Base-by-base conservation (phyloP, 805 yeast species). In the Saccharomyces kudriavzevii region DNA sequence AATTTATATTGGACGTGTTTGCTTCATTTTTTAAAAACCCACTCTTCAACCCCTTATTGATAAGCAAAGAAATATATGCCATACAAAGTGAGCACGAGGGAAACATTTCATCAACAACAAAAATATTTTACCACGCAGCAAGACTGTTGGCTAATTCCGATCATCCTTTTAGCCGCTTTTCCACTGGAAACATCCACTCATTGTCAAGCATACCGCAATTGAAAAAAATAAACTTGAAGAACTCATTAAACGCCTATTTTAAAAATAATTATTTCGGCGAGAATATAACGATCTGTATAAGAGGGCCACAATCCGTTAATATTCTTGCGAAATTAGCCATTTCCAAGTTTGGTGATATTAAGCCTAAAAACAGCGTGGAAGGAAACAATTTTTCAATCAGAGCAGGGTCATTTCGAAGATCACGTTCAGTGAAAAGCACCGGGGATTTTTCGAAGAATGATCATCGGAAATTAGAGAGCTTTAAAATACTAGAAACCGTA, bases 241-340 rank as follows among this genome's bases (percentile, higher is more conserved):
- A 61, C 0, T 61, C 69, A 13, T 58, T 84, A 20, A 47, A 58
- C 2, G 55, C 62, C 1, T 82, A 78, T 62, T 81, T 72, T 58
- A 55, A 69, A 1, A 54, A 60, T 0, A 63, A 78, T 53, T 87
- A 75, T 58, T 52, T 56, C 10, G 72, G 85, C 0, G 68, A 71
- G 1, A 82, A 75, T 46, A 79, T 83, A 80, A 70, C 82, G 0
- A 50, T 86, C 25, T 88, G 84, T 1, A 58, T 87, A 4, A 75
- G 79, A 59, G 85, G 91, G 0, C 83, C 90, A 0, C 87, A 84
- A 53, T 81, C 91, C 0, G 58, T 85, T 31, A 83, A 82, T 57
- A 67, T 70, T 26, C 63, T 87, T 35, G 79, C 78, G 46, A 84
- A 80, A 59, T 54, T 82, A 17, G 83, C 83, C 0, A 45, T 73